phyloP scores from a whole-genome alignment of 1,139 yeast species.

The Blastobotrys petasosporus region DNA sequence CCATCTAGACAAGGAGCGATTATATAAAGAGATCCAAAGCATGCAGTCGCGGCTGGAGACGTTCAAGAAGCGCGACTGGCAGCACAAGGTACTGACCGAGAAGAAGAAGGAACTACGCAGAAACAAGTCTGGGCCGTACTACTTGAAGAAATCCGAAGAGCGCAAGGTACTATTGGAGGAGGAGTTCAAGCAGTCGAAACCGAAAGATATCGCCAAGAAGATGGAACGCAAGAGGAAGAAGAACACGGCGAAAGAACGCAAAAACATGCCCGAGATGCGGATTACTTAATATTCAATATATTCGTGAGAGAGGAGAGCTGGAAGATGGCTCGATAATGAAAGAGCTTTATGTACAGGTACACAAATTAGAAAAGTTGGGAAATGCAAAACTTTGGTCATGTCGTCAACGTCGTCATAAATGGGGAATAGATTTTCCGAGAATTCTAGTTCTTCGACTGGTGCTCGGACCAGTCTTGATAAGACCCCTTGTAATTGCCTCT shows the following conservation, averaged over 20 bases:
- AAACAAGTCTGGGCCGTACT: slow-evolving; percentile 49
- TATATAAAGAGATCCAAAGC: slow-evolving; percentile 40
- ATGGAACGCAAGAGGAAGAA: slow-evolving; percentile 93
- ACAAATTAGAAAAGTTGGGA: not conserved
- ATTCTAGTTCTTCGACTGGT: slow-evolving; percentile 27
- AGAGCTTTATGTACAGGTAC: slow-evolving; percentile 2
- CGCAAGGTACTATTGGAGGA: slow-evolving; percentile 82
- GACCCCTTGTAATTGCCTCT: slow-evolving; percentile 60
- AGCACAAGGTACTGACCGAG: slow-evolving; percentile 50
- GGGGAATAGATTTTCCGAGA: not conserved
- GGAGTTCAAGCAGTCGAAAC: slow-evolving; percentile 78
- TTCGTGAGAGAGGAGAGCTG: not conserved
- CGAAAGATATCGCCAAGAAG: slow-evolving; percentile 76
- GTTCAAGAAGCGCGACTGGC: slow-evolving; percentile 69
- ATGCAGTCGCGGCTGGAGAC: slow-evolving; percentile 73
- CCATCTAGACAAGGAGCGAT: slow-evolving; percentile 47
- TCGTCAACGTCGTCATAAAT: too few species aligned
- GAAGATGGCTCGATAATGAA: not conserved
- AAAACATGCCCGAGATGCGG: slow-evolving; percentile 46
- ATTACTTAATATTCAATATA: slow-evolving; percentile 14
- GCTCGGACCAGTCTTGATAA: slow-evolving; percentile 74
- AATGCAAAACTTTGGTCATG: not conserved
- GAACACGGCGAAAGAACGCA: slow-evolving; percentile 86
- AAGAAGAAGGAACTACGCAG: slow-evolving; percentile 45
- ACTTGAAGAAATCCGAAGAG: slow-evolving; percentile 72